Evolutionary conservation across 192 early-diverging fungal species (phyloP).

Genomic region (Podila epigama): DNA sequence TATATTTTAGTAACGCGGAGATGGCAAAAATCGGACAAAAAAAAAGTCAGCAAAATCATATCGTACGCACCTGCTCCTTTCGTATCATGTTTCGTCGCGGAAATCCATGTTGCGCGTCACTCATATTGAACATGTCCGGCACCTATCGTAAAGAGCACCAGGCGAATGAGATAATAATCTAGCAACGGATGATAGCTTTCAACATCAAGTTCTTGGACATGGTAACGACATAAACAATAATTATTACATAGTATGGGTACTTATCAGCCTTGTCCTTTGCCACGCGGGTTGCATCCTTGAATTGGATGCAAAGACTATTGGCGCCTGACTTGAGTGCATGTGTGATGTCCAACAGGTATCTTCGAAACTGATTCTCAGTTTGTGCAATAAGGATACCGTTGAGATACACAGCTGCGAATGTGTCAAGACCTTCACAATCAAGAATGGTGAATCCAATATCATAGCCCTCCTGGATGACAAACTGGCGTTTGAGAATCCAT

Average conservation of each 20-base stretch:
- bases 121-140: slow-evolving; percentile 48
- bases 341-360: slow-evolving; percentile 35
- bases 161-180: neutral
- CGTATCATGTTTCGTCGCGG: slow-evolving; percentile 34
- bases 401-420: slow-evolving; percentile 52
- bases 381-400: slow-evolving; percentile 48
- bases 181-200: no score
- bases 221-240: no score
- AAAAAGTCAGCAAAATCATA: no score
- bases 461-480: neutral
- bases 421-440: slow-evolving; percentile 60
- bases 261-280: slow-evolving; percentile 15
- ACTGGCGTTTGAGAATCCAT: slow-evolving; percentile 13
- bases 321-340: slow-evolving; percentile 11
- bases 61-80: slow-evolving; percentile 28
- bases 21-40: no score
- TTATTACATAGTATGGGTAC: slow-evolving; percentile 46
- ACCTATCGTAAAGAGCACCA: slow-evolving; percentile 7
- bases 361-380: slow-evolving; percentile 60
- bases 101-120: slow-evolving; percentile 38
- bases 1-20: no score
- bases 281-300: slow-evolving; percentile 37
- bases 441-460: slow-evolving; percentile 7
- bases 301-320: slow-evolving; percentile 32
- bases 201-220: no score